Conservation (phyloP, 768 basidiomycete genomes). For the Sarcomyxa edulis region DNA sequence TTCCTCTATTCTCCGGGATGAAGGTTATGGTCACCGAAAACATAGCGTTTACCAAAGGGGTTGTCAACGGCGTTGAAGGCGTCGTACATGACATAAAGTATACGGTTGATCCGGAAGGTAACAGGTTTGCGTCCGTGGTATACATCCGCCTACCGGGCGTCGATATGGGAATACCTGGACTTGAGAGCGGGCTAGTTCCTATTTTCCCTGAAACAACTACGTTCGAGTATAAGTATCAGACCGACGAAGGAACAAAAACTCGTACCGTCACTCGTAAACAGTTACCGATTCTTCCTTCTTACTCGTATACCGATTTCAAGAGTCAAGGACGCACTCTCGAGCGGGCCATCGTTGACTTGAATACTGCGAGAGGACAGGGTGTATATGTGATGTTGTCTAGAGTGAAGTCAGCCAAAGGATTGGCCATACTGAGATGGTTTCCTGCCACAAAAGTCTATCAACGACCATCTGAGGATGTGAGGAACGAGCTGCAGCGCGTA, state of each 20-base stretch:
- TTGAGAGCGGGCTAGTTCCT: too few relatives aligned
- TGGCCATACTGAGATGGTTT: conserved; percentile 18
- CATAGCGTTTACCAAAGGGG: conserved; percentile 8
- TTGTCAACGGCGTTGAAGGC: conserved; percentile 15
- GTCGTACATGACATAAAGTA: conserved; percentile 7
- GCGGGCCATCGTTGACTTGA: conserved; percentile 17
- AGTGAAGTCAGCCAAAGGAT: conserved; percentile 13
- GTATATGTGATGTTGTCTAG: conserved; percentile 25
- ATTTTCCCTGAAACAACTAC: too few relatives aligned
- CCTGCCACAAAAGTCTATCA: conserved; percentile 11
- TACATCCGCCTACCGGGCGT: too few relatives aligned
- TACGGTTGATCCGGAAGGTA: too few relatives aligned
- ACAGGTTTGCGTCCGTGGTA: too few relatives aligned
- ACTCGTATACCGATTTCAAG: conserved; percentile 22
- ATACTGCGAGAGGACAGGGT: conserved; percentile 11
- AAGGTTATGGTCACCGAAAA: conserved; percentile 16
- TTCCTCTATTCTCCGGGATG: conserved; percentile 13
- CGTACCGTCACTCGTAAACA: too few relatives aligned
- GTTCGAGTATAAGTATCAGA: too few relatives aligned
- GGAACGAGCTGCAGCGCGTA: too few relatives aligned
- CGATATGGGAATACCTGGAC: too few relatives aligned
- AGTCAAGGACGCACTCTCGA: conserved; percentile 19
- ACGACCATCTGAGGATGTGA: conserved; percentile 11
- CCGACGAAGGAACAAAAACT: too few relatives aligned
- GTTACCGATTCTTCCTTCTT: conserved; percentile 19